Evolutionary conservation across 2,329 filamentous ascomycete species (phyloP).

Genomic region (Colletotrichum destructivum): DNA sequence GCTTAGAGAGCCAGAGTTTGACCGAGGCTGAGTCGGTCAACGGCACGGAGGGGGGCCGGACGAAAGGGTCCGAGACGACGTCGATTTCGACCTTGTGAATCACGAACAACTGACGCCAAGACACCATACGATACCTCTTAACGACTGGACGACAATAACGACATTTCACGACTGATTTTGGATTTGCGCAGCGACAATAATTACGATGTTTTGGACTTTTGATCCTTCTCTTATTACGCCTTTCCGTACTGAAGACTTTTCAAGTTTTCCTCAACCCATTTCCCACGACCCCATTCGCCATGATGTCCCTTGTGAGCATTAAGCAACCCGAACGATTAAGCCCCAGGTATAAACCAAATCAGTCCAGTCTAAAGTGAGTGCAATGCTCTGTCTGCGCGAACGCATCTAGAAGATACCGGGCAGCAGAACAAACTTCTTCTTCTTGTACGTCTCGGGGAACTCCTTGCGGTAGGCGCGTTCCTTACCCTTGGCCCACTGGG

Average conservation of each 20-base stretch:
- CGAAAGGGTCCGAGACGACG: constrained; percentile 57
- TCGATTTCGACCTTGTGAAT: constrained; percentile 51
- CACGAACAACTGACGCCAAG: background rate
- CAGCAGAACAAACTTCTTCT: constrained; percentile 88
- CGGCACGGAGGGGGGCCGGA: constrained; percentile 47
- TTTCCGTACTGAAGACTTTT: background rate
- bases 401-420: constrained; percentile 78
- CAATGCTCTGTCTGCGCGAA: too few species aligned
- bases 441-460: constrained; percentile 95
- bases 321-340: background rate
- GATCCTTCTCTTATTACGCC: constrained; percentile 18
- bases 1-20: constrained; percentile 57
- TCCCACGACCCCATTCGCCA: background rate
- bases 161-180: constrained; percentile 17
- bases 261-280: background rate
- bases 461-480: constrained; percentile 91
- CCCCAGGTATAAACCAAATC: background rate
- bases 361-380: too few species aligned
- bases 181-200: constrained; percentile 16
- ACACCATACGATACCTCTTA: constrained; percentile 45
- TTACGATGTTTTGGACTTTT: background rate
- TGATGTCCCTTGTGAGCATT: background rate
- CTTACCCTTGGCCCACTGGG: constrained; percentile 90
- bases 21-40: constrained; percentile 55
- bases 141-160: constrained; percentile 31